These are phyloP conservation scores for Penicillium brasilianum DNA, from an alignment of 2,329 filamentous ascomycete species.

Conservation along the genomic window DNA sequence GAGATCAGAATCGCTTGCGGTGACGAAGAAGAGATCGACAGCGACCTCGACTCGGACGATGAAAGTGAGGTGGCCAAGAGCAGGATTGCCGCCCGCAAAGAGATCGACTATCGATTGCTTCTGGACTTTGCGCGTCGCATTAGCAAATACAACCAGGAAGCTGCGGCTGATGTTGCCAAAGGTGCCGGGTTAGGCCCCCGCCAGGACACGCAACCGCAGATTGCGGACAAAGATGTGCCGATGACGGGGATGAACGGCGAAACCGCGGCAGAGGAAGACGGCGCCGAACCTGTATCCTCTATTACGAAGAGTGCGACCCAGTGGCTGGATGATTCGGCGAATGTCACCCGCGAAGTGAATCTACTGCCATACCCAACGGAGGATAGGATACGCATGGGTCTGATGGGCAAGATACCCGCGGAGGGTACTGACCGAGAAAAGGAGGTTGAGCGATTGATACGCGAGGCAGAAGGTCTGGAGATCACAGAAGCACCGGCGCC, in stretches of 20 bases:
- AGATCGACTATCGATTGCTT: slow-evolving; percentile 51
- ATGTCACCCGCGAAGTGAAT: slow-evolving; percentile 46
- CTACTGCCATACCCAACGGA: slow-evolving; percentile 53
- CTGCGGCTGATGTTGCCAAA: slow-evolving; percentile 49
- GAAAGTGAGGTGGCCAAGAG: slow-evolving; percentile 21
- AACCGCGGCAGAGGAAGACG: slow-evolving; percentile 21
- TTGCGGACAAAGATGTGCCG: slow-evolving; percentile 36
- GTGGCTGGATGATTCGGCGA: slow-evolving; percentile 50
- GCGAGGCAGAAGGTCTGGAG: slow-evolving; percentile 63
- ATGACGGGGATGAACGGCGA: slow-evolving; percentile 43
- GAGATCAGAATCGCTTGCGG: slow-evolving; percentile 45
- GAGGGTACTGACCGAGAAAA: slow-evolving; percentile 60
- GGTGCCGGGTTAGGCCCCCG: slow-evolving; percentile 28
- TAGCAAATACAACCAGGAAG: slow-evolving; percentile 53
- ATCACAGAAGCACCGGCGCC: slow-evolving; percentile 50
- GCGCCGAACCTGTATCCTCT: slow-evolving; percentile 40
- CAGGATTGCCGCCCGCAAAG: slow-evolving; percentile 28
- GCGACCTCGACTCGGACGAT: slow-evolving; percentile 36
- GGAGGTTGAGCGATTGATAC: slow-evolving; percentile 49
- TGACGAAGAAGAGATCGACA: slow-evolving; percentile 39
- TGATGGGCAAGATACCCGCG: slow-evolving; percentile 52
- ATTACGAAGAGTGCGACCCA: slow-evolving; percentile 48
- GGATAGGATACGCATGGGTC: slow-evolving; percentile 50
- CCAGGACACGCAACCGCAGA: slow-evolving; percentile 26
- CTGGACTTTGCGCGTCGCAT: slow-evolving; percentile 53